Evolutionary conservation across 148 eudicot genomes (phyloP).

Genomic region (Rhododendron williamsianum): DNA sequence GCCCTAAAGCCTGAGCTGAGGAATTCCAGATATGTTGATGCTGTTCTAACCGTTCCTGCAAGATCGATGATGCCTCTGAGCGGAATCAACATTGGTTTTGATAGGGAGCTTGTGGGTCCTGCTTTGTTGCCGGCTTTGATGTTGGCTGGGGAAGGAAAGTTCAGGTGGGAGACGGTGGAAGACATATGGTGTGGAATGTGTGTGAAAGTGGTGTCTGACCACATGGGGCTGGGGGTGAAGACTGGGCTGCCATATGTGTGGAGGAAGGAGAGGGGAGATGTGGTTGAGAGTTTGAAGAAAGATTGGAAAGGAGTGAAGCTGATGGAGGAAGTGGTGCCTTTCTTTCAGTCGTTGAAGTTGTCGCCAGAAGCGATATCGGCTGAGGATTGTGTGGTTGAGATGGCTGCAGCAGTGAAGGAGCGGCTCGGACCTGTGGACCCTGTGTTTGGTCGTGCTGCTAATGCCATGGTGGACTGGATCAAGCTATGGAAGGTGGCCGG

Average conservation of each 20-base stretch:
- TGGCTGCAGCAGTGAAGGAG: constrained; percentile 63
- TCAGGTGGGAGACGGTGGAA: constrained; percentile 93
- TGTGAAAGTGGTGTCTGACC: constrained; percentile 72
- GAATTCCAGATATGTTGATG: constrained; percentile 77
- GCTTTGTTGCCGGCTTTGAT: constrained; percentile 74
- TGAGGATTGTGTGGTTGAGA: constrained; percentile 75
- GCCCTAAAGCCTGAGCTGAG: constrained; percentile 70
- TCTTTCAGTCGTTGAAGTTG: constrained; percentile 60
- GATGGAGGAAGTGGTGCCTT: constrained; percentile 85
- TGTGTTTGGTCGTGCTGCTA: constrained; percentile 66
- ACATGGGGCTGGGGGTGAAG: constrained; percentile 73
- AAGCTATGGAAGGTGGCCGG: constrained; percentile 66
- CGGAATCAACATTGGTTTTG: constrained; percentile 74
- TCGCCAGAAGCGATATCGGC: constrained; percentile 51
- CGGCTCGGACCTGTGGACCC: constrained; percentile 42
- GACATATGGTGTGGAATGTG: constrained; percentile 89
- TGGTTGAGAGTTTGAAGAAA: constrained; percentile 78
- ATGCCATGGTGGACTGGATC: constrained; percentile 78
- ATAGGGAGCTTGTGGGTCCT: constrained; percentile 77
- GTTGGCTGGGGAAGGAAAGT: constrained; percentile 71
- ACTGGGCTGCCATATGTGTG: constrained; percentile 86
- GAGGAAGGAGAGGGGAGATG: constrained; percentile 82
- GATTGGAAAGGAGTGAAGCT: constrained; percentile 93
- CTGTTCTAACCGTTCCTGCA: constrained; percentile 74
- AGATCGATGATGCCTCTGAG: constrained; percentile 74